Base-by-base conservation (phyloP, 768 basidiomycete species). In the Leucocoprinus sp. region DNA sequence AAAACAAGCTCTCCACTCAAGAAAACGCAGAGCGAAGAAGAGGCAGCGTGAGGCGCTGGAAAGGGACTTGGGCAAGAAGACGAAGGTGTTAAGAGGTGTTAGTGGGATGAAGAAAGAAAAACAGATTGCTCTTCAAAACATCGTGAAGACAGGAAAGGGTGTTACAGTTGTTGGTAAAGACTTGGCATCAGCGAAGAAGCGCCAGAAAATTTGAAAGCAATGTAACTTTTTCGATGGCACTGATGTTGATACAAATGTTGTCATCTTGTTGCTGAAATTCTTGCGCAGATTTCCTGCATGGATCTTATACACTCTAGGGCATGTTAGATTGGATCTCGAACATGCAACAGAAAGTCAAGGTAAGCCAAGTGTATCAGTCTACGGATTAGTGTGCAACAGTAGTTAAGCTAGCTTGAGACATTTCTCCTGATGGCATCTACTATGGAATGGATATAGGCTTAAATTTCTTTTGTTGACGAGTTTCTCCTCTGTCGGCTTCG, bases 161-260 rank as follows among this genome's bases (percentile, higher is more conserved):
- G 84, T 93, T 31, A 93, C 90, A 0, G 81, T 93, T 14, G 75
- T 93, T 33, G 92, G 91, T 18, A 93, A 92, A 62, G 60, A 63
- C 48, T 45, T 58, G 36, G 45, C 54, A 19, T 59, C 60, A 39
- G 64, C 60, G 51, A 65, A 63, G 51, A 68, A 59, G 42, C 59
- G 57, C 44, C 68, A 65, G 50, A 59, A 57, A 34, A 2, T 33
- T 11, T 41, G 36, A 38, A 19, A 22, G 21, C 35, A n/a, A n/a
- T n/a, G n/a, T n/a, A n/a, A n/a, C n/a, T n/a, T n/a, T n/a, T n/a
- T n/a, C n/a, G n/a, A n/a, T n/a, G n/a, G n/a, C n/a, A n/a, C n/a
- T n/a, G n/a, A n/a, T n/a, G n/a, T n/a, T n/a, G 40, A 6, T 12
- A 33, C 28, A 8, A 40, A 21, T 6, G 26, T 36, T 15, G 42